A percentile compares a stretch with the other conserved stretches of the same genome.
Evolutionary conservation across 2,329 filamentous ascomycete species (phyloP).

Genomic region (Fusarium robinianum): DNA sequence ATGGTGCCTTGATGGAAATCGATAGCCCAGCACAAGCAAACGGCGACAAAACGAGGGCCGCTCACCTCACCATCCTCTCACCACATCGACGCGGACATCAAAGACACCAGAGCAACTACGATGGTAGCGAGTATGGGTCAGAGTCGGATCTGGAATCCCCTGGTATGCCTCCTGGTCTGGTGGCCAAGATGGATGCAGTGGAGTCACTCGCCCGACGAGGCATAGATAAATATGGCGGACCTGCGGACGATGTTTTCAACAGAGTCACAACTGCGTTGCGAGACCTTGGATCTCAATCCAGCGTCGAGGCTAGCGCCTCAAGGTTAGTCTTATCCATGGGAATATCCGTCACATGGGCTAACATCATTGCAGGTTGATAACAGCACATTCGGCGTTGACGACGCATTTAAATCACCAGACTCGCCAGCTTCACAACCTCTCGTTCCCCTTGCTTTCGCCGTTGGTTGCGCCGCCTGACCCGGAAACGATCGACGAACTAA

Average conservation of each 20-base stretch:
- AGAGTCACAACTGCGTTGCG: conserved; percentile 71
- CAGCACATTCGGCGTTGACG: conserved; percentile 73
- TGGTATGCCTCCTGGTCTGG: conserved; percentile 68
- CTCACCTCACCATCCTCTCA: conserved; percentile 52
- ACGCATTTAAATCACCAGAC: conserved; percentile 77
- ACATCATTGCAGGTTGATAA: conserved; percentile 64
- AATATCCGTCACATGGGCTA: conserved; percentile 7
- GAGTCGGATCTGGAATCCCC: conserved; percentile 71
- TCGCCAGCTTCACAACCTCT: conserved; percentile 73
- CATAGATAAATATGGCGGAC: conserved; percentile 67
- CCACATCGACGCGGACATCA: conserved; percentile 53
- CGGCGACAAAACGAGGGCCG: conserved; percentile 40
- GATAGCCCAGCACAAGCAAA: conserved; percentile 24
- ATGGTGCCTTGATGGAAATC: conserved; percentile 11
- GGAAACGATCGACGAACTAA: conserved; percentile 69
- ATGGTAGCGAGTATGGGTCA: conserved; percentile 75
- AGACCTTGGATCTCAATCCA: conserved; percentile 73
- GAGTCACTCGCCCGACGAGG: conserved; percentile 70
- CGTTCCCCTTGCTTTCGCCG: conserved; percentile 72
- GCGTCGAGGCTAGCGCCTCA: conserved; percentile 72
- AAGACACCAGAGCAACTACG: conserved; percentile 63
- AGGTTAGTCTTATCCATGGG: conserved; percentile 52
- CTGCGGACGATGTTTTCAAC: conserved; percentile 68
- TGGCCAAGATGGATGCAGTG: conserved; percentile 72
- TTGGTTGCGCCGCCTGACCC: conserved; percentile 65